Conservation (phyloP, 2,329 filamentous ascomycete genomes). For the Paraphaeosphaeria sporulosa region DNA sequence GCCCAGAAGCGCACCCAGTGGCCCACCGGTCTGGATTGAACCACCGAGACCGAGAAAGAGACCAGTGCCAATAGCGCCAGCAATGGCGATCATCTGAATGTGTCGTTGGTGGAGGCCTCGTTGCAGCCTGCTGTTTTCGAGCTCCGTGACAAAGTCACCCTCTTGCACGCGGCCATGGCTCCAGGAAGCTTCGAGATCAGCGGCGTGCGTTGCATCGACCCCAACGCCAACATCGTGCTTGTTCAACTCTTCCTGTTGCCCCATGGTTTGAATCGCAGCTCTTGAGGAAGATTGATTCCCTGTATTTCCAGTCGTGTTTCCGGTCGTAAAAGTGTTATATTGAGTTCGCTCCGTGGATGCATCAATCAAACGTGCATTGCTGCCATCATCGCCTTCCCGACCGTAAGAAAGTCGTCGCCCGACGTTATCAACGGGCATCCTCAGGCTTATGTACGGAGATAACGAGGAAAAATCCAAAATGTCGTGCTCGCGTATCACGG, state of each 20-base stretch:
- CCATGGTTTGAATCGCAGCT: neutral
- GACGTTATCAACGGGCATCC: conserved; percentile 3
- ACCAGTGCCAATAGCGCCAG: conserved; percentile 63
- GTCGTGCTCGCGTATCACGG: conserved; percentile 16
- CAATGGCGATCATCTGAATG: conserved; percentile 65
- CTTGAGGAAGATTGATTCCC: neutral
- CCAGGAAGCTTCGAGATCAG: conserved; percentile 16
- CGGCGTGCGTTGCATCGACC: conserved; percentile 9
- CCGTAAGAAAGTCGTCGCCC: neutral
- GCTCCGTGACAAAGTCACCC: conserved; percentile 33
- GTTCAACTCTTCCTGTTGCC: neutral
- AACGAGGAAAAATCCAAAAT: conserved; percentile 12
- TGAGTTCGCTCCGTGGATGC: neutral
- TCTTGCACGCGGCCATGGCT: conserved; percentile 8
- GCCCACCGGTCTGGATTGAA: conserved; percentile 61
- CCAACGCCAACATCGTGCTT: conserved; percentile 12
- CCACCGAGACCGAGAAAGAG: conserved; percentile 63
- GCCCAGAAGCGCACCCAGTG: conserved; percentile 60
- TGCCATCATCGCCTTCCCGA: neutral
- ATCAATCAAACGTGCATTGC: conserved; percentile 7
- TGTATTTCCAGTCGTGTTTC: no score
- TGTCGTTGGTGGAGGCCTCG: conserved; percentile 56
- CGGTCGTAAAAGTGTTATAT: conserved; percentile 13
- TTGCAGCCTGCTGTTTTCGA: conserved; percentile 33
- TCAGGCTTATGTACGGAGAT: conserved; percentile 12